Evolutionary conservation across 768 basidiomycete species (phyloP), one percentile per base, ranked within the genome.

Genomic region (Agaricus subrufescens): DNA sequence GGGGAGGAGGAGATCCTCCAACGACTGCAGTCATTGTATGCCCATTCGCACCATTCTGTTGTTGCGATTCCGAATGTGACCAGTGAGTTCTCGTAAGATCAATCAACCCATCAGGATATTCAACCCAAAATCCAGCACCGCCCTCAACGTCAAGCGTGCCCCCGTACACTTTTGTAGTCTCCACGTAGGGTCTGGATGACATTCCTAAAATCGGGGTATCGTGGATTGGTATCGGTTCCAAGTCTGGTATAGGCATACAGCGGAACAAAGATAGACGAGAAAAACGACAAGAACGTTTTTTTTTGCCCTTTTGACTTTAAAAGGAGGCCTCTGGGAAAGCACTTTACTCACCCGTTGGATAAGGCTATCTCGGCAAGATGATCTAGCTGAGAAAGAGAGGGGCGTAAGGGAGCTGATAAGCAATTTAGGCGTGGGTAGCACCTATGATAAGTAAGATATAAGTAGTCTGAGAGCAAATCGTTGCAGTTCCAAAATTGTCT

Each of bases 31-130:
- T 34, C 23, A 8, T 8, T 3, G 34, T 8, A 34, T 34, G 2
- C 23, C 60, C 62, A 37, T 50, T 38, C 9, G 11, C 57, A n/a
- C 55, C 52, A n/a, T 38, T 58, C 25, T 14, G 3, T 23, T 14
- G 3, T 23, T 34, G 34, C 8, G 34, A 34, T 11, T 34, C 34
- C 7, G 60, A 61, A 1, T 60, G 42, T 19, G 81, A 64, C 57
- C 75, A 79, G 34, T 64, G 65, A 9, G 74, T 71, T 44, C 85
- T 78, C 15, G 84, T 79, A 51, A 86, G 67, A 65, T 87, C 84
- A 25, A 87, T 68, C 31, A 86, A 74, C 0, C 85, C 85, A 8
- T 76, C 75, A 11, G 85, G 83, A 63, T 85, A 87, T 66, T 87
- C 86, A 27, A 84, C 80, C 86, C 85, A 87, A 67, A 84, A 87